Percentiles rank a stretch among this genome's conserved stretches.
Conservation (phyloP, 2,329 filamentous ascomycete species). For the Aspergillus fumigatiaffinis region DNA sequence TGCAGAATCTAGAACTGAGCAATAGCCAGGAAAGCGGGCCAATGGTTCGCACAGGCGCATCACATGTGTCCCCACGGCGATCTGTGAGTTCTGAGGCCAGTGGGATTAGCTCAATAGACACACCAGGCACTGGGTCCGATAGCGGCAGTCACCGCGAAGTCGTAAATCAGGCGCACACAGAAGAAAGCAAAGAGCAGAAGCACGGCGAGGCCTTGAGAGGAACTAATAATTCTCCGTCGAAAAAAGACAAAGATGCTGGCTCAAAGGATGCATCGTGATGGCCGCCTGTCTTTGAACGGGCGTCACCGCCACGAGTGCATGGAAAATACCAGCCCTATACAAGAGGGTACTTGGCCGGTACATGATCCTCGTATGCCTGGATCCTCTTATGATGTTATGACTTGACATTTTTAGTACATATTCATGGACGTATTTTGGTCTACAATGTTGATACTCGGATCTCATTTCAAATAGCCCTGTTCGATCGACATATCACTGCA, state of each 20-base stretch:
- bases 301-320: background rate
- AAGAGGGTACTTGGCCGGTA: background rate
- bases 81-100: slow-evolving; percentile 14
- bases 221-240: background rate
- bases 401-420: background rate
- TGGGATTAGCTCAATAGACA: slow-evolving; percentile 17
- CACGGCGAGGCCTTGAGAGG: background rate
- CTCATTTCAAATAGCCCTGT: background rate
- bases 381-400: background rate
- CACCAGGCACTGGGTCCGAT: slow-evolving; percentile 16
- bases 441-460: background rate
- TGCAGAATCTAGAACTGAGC: slow-evolving; percentile 19
- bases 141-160: background rate
- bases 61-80: slow-evolving; percentile 7
- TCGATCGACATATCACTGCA: background rate
- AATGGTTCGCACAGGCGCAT: slow-evolving; percentile 7
- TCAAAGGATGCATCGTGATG: background rate
- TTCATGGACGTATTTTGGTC: background rate
- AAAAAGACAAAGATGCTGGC: background rate
- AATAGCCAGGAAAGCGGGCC: slow-evolving; percentile 10
- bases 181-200: slow-evolving; percentile 2
- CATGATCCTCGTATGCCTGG: background rate
- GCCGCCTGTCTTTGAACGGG: too few species aligned
- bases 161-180: background rate
- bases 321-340: background rate